phyloP scores from a whole-genome alignment of 2,329 filamentous ascomycete species.

The Aspergillus calidoustus region DNA sequence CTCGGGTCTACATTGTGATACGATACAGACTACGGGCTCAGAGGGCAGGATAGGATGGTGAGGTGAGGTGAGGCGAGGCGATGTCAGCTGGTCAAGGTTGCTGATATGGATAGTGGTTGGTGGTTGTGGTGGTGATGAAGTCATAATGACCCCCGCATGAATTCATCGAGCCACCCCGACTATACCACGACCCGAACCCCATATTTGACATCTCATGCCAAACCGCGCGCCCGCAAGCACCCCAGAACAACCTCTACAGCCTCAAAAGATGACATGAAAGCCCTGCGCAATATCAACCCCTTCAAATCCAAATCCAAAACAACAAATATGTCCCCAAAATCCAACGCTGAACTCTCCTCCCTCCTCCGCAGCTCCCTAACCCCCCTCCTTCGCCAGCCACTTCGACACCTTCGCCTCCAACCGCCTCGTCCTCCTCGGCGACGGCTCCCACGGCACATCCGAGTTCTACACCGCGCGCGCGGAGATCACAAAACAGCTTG shows the following conservation, averaged over 20 bases:
- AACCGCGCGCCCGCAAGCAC: too few species aligned
- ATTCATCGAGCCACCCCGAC: not conserved
- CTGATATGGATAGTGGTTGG: not conserved
- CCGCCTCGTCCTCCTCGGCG: constrained; percentile 51
- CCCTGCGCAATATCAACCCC: not conserved
- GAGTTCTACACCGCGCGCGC: constrained; percentile 60
- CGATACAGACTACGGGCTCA: not conserved
- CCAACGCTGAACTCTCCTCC: constrained; percentile 32
- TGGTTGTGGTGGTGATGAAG: not conserved
- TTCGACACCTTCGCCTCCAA: constrained; percentile 49
- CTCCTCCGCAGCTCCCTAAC: constrained; percentile 41
- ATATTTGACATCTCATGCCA: too few species aligned
- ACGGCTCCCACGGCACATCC: constrained; percentile 58
- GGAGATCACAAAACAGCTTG: constrained; percentile 56
- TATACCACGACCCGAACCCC: not conserved
- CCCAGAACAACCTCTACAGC: not conserved
- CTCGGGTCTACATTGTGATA: not conserved
- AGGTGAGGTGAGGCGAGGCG: too few species aligned
- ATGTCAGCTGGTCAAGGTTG: too few species aligned
- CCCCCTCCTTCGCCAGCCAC: constrained; percentile 43
- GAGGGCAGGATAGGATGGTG: too few species aligned
- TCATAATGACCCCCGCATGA: constrained; percentile 6
- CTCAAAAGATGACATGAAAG: not conserved
- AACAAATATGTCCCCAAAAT: constrained; percentile 24
- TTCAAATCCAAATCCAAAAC: constrained; percentile 2